Base-by-base conservation (phyloP, 306 rosid species). In the Fagus sylvatica region DNA sequence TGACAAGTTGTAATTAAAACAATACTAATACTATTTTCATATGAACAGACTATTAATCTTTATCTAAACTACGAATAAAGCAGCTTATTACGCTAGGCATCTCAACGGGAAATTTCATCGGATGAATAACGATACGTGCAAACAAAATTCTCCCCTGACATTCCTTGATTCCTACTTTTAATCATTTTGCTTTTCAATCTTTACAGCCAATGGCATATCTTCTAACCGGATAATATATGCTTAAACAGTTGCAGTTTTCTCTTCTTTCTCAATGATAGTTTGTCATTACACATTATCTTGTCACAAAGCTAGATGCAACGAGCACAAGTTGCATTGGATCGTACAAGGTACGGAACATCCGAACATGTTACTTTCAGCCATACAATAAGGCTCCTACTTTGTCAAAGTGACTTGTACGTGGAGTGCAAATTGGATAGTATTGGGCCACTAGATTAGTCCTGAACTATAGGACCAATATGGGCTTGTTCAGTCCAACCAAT, bases 101-200 rank as follows among this genome's bases (percentile, higher is more conserved):
- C 85, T 65, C 64, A 28, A 72, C 78, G 82, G 46, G 77, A 77
- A 64, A 78, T 37, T 74, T 80, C 28, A 72, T 62, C 59, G 53
- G 4, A 74, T 28, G 6, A 10, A 70, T 46, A 34, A 53, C 76
- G 22, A 19, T 17, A 36, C 22, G 39, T 60, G 36, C 30, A 69
- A 67, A 32, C 68, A 16, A 4, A 42, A 43, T 74, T 78, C 71
- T 80, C 43, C 17, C 56, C 65, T 79, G 83, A 79, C 75, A 78
- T 78, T 78, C 74, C 64, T 22, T 30, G 5, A 51, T 55, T 49
- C 66, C 68, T n/a, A 53, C 68, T 46, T 32, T 48, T 11, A 22
- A 13, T 56, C 34, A 22, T 40, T 43, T 16, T 33, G 17, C 28
- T 74, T 43, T 76, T 82, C 37, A 73, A 73, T 74, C 80, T 69